Evolutionary conservation across 1,284 basidiomycete species (phyloP), one percentile per base, ranked within the genome.

Genomic region (Puccinia coronata): DNA sequence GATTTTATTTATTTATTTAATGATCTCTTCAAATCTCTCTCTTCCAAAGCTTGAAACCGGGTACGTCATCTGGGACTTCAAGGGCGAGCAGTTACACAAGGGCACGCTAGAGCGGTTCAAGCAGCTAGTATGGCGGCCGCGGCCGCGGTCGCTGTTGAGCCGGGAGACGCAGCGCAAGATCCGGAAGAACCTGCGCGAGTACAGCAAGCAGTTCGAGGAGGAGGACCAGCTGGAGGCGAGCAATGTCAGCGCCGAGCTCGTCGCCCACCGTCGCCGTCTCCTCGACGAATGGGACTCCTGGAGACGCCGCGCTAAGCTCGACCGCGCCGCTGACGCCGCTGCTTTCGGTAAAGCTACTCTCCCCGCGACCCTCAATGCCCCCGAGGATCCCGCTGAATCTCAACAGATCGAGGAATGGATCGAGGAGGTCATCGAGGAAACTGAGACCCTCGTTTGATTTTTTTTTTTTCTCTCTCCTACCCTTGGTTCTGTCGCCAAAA

Each of bases 241-340:
- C 87, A 94, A 93, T 85, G 92, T 96, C 84, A 95, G 92, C 83
- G 94, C 95, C 8, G 96, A 98, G 87, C 90, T 98, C 81, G 91
- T 96, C 84, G 95, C 95, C 51, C 91, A 92, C 83, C 91, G 97
- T 85, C 93, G 94, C 87, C 90, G 96, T 82, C 90, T 97, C 81
- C 92, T 99, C 83, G 93, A 97, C 85, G 96, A 99, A 88, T 99
- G 97, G 97, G 96, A 99, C 88, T 93, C 95, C 49, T 99, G 97
- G 97, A 86, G 89, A 71, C 73, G 80, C 36, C 59, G 11, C 31
- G 5, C 59, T 14, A 61, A 61, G 36, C 59, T 36, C 34, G 59
- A 61, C 18, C 59, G 8, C 6, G 59, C 59, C 28, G 36, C 59
- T 14, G 31, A 36, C 31, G 59, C 59, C 59, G 23, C 3, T 18